phyloP scores from a whole-genome alignment of 176 grass and related monocot species.

The Puccinellia tenuiflora region DNA sequence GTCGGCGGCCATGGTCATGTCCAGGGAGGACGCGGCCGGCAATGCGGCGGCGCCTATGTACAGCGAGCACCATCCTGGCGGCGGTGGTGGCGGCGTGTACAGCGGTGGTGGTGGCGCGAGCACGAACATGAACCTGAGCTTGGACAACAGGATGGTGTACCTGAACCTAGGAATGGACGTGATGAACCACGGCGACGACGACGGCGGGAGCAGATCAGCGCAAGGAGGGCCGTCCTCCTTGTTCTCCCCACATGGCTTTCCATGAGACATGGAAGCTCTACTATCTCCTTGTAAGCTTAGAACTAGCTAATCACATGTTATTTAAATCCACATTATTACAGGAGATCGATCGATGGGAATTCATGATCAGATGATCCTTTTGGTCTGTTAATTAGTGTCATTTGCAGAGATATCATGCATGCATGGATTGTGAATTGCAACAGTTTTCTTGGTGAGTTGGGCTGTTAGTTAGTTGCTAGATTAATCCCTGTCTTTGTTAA shows the following conservation, averaged over 20 bases:
- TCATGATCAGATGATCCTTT: conserved; percentile 47
- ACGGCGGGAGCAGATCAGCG: conserved; percentile 43
- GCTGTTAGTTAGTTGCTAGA: not conserved
- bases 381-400: conserved; percentile 24
- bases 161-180: conserved; percentile 93
- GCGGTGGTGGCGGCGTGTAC: conserved; percentile 24
- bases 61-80: conserved; percentile 29
- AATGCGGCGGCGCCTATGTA: conserved; percentile 55
- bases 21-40: conserved; percentile 58
- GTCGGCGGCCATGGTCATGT: conserved; percentile 94
- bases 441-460: not conserved
- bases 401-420: conserved; percentile 10
- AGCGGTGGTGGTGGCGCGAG: conserved; percentile 48
- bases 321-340: conserved; percentile 65
- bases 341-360: conserved; percentile 24
- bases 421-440: conserved; percentile 4
- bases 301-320: conserved; percentile 45
- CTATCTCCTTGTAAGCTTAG: conserved; percentile 81
- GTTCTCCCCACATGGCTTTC: conserved; percentile 84
- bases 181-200: conserved; percentile 59
- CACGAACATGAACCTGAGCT: conserved; percentile 71
- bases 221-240: conserved; percentile 60
- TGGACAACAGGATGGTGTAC: conserved; percentile 97
- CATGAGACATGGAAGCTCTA: conserved; percentile 51
- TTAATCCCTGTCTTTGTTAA: not conserved